Base-by-base conservation (phyloP, 129 eudicot species). In the Lactuca sativa region DNA sequence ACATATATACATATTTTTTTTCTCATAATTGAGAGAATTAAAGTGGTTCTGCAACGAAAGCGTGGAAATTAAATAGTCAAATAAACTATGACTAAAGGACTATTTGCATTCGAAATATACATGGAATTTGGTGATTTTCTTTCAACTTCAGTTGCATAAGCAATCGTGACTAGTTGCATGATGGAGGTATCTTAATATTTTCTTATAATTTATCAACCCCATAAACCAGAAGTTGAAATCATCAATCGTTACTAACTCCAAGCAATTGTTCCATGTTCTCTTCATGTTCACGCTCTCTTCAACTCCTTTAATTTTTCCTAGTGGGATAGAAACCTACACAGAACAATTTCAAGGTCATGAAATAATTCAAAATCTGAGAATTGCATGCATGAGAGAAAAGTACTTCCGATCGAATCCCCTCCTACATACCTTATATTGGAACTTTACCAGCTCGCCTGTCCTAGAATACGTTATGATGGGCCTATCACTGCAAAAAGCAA, bases 161-260 rank as follows among this genome's bases (percentile, higher is more conserved):
- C 66, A 64, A 44, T 25, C 78, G 11, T 34, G 15, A 74, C 58
- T 64, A 36, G 48, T 40, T 77, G 77, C 72, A 34, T 70, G 72
- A 55, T 47, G 55, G 25, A 77, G 70, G 58, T 33, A 47, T 70
- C 66, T 77, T 14, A 41, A 70, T 11, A 66, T 44, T 70, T 77
- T 70, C 61, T 70, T 71, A 63, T 33, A 47, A 14, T 77, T 69
- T 7, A 59, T 3, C 36, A 69, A 61, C 3, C 81, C 71, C 71
- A 62, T n/a, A 59, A 69, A 69, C 84, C 84, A 80, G 59, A 80
- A 80, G 51, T 60, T 78, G 64, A 75, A 80, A 64, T 70, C 72
- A 64, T 74, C 84, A 0, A 67, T 58, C 0, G 81, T 77, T 25
- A 38, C 71, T 10, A 77, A 2, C 63, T 77, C 64, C 40, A 70